These are phyloP conservation scores for Rhizopus sp. DNA, from an alignment of 371 early-diverging fungal species.

Conservation along the genomic window DNA sequence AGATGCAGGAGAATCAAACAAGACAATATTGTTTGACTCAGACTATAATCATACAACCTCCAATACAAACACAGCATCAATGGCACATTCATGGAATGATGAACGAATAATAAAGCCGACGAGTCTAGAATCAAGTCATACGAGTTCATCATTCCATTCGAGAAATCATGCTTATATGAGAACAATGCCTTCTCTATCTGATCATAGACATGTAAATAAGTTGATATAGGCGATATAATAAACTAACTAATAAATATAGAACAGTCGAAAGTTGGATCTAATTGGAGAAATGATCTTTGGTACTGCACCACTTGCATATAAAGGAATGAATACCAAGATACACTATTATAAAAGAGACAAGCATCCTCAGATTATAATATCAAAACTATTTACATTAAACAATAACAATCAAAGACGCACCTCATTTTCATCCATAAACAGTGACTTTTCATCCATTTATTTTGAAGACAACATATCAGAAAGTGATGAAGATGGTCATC, in stretches of 20 bases:
- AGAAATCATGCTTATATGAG: conserved; percentile 30
- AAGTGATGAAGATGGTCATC: conserved; percentile 46
- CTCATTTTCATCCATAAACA: conserved; percentile 63
- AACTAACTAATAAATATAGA: conserved; percentile 23
- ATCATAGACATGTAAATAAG: conserved; percentile 10
- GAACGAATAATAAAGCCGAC: conserved; percentile 1
- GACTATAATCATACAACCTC: conserved; percentile 12
- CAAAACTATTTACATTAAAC: conserved; percentile 62
- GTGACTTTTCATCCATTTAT: conserved; percentile 41
- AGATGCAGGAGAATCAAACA: conserved; percentile 46
- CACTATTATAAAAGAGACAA: conserved; percentile 57
- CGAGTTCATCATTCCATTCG: conserved; percentile 1
- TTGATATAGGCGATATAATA: not conserved
- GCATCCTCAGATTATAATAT: conserved; percentile 60
- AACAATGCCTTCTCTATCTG: conserved; percentile 29
- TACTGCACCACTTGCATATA: conserved; percentile 66
- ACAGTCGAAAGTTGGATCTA: conserved; percentile 44
- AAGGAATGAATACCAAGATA: conserved; percentile 69
- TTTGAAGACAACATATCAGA: conserved; percentile 38
- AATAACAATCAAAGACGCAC: conserved; percentile 34
- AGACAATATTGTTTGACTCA: conserved; percentile 47
- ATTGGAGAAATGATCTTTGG: conserved; percentile 71
- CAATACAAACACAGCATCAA: not conserved
- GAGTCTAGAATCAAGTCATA: not conserved
- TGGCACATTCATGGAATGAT: conserved; percentile 47